Percentiles rank a stretch among this genome's conserved stretches.
Evolutionary conservation across 2,329 filamentous ascomycete genomes (phyloP).

Genomic region (Microcera coccophila): DNA sequence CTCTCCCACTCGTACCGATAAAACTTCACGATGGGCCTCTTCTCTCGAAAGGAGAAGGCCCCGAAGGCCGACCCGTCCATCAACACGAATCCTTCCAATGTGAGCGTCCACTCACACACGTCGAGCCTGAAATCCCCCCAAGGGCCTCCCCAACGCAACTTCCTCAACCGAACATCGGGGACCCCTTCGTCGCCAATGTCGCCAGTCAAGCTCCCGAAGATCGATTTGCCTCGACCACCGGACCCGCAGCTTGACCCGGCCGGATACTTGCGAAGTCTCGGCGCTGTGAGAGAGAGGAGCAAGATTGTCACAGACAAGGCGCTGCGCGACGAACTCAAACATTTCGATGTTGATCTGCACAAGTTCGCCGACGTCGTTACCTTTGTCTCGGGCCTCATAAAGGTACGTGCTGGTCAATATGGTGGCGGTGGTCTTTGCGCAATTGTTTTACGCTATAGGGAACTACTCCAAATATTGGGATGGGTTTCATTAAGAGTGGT

Average conservation of each 20-base stretch:
- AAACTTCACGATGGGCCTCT: conserved; percentile 48
- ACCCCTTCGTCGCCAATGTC: conserved; percentile 53
- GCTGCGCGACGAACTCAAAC: conserved; percentile 69
- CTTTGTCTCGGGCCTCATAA: conserved; percentile 91
- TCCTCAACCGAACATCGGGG: conserved; percentile 48
- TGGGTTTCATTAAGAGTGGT: background rate
- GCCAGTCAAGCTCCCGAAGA: conserved; percentile 59
- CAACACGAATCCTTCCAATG: conserved; percentile 45
- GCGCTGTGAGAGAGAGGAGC: conserved; percentile 78
- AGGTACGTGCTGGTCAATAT: conserved; percentile 62
- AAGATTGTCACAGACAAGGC: conserved; percentile 73
- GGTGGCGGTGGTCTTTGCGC: background rate
- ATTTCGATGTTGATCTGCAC: conserved; percentile 83
- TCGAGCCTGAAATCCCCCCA: conserved; percentile 38
- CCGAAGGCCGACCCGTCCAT: conserved; percentile 41
- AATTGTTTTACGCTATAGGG: background rate
- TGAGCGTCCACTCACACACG: conserved; percentile 49
- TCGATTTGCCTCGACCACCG: conserved; percentile 77
- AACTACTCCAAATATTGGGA: background rate
- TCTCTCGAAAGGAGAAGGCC: conserved; percentile 53
- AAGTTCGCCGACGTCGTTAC: conserved; percentile 80
- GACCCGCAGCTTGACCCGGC: conserved; percentile 86
- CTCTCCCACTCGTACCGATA: background rate
- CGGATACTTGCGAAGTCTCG: conserved; percentile 84
- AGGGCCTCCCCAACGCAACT: conserved; percentile 25